Evolutionary conservation across 352 stramenopile genomes (phyloP).

Genomic region (Phytophthora idaei): DNA sequence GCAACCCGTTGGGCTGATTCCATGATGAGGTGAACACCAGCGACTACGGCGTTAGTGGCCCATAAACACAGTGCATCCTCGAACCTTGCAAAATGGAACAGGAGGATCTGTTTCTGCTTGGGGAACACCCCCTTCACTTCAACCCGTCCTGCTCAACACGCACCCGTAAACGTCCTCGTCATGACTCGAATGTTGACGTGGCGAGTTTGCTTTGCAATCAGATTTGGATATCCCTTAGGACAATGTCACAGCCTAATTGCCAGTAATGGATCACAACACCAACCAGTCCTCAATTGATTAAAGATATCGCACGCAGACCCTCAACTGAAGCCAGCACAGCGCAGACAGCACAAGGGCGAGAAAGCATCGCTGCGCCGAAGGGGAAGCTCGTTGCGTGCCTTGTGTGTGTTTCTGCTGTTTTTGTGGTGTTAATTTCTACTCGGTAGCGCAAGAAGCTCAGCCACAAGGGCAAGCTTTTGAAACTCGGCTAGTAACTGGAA

Average conservation of each 20-base stretch:
- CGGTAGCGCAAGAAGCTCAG: constrained; percentile 21
- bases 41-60: neutral
- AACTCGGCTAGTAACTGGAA: constrained; percentile 17
- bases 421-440: constrained; percentile 42
- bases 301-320: constrained; percentile 14
- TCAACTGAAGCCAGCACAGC: constrained; percentile 20
- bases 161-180: neutral
- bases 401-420: constrained; percentile 31
- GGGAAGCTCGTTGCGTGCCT: constrained; percentile 11
- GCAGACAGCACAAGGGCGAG: constrained; percentile 18
- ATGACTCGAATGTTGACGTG: neutral
- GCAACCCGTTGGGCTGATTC: too few species aligned
- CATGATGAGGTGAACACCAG: too few species aligned
- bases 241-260: neutral
- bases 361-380: constrained; percentile 9
- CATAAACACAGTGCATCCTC: neutral
- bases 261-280: neutral
- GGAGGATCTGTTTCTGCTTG: neutral
- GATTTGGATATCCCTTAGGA: neutral
- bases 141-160: neutral
- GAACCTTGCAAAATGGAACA: neutral
- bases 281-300: constrained; percentile 1
- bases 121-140: neutral
- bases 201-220: constrained; percentile 1
- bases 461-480: constrained; percentile 13